Evolutionary conservation across 768 basidiomycete genomes (phyloP).

Genomic region (Ephemerocybe angulata): DNA sequence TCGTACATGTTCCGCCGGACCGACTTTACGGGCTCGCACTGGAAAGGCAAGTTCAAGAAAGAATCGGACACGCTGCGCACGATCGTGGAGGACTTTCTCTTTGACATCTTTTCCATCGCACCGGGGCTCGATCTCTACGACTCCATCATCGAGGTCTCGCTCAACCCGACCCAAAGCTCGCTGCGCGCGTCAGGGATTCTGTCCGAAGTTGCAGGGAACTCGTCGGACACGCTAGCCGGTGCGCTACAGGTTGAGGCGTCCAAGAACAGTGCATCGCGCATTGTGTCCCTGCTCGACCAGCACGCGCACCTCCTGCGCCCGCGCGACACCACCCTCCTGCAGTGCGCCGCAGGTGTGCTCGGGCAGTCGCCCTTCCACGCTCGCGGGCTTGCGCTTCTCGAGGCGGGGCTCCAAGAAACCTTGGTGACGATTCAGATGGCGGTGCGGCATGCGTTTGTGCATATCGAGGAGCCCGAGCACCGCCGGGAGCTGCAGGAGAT

Average conservation of each 20-base stretch:
- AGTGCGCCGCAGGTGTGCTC: slow-evolving; percentile 41
- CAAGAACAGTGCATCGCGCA: slow-evolving; percentile 29
- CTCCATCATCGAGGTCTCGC: slow-evolving; percentile 30
- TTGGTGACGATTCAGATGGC: slow-evolving; percentile 39
- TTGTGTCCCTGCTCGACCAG: slow-evolving; percentile 41
- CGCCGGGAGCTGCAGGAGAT: slow-evolving; percentile 43
- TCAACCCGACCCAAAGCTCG: slow-evolving; percentile 32
- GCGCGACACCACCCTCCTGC: slow-evolving; percentile 46
- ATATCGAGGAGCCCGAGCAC: slow-evolving; percentile 39
- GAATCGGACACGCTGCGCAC: slow-evolving; percentile 40
- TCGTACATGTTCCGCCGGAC: slow-evolving; percentile 17
- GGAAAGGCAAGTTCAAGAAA: slow-evolving; percentile 40
- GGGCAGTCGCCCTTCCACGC: slow-evolving; percentile 24
- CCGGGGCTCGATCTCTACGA: slow-evolving; percentile 48
- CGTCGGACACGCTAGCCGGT: slow-evolving; percentile 49
- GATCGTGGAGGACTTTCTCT: slow-evolving; percentile 43
- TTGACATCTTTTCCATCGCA: slow-evolving; percentile 43
- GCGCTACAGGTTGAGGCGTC: slow-evolving; percentile 51
- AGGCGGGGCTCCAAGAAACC: slow-evolving; percentile 50
- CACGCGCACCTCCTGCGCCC: slow-evolving; percentile 59
- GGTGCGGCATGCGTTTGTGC: slow-evolving; percentile 44
- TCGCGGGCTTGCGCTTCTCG: slow-evolving; percentile 40
- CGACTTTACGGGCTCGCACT: slow-evolving; percentile 45
- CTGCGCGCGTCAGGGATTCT: slow-evolving; percentile 31
- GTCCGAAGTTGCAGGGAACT: slow-evolving; percentile 39